A percentile compares a stretch with the other conserved stretches of the same genome.
phyloP scores from a whole-genome alignment of 257 asterid genomes.

The Orobanche coerulescens region DNA sequence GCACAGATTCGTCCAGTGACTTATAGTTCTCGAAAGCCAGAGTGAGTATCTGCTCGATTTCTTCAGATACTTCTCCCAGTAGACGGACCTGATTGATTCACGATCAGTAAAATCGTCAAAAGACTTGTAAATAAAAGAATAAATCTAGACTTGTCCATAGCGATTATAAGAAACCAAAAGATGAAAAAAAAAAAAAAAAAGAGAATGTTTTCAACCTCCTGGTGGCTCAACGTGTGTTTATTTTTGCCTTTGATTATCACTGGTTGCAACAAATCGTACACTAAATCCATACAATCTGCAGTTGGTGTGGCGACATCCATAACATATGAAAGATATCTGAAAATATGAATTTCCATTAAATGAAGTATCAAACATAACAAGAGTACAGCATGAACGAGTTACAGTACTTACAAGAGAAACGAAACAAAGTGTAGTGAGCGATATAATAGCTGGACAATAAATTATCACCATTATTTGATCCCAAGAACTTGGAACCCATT shows the following conservation, averaged over 20 bases:
- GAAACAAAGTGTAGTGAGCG: too few species aligned
- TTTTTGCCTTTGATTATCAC: slow-evolving; percentile 60
- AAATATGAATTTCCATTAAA: slow-evolving; percentile 1
- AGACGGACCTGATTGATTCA: slow-evolving; percentile 68
- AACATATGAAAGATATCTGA: slow-evolving; percentile 83
- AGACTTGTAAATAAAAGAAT: slow-evolving; percentile 11
- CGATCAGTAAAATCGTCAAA: slow-evolving; percentile 16
- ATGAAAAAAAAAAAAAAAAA: neutral
- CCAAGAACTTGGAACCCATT: too few species aligned
- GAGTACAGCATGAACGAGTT: too few species aligned
- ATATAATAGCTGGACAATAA: too few species aligned
- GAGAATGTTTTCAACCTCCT: slow-evolving; percentile 50
- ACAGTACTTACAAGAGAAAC: too few species aligned
- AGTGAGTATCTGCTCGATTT: slow-evolving; percentile 62
- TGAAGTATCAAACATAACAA: neutral
- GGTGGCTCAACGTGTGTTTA: slow-evolving; percentile 72
- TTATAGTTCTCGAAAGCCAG: slow-evolving; percentile 79
- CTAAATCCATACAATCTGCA: slow-evolving; percentile 77
- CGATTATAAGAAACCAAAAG: neutral
- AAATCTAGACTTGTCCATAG: neutral
- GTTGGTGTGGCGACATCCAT: slow-evolving; percentile 99
- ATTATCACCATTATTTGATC: too few species aligned
- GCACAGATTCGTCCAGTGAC: slow-evolving; percentile 71
- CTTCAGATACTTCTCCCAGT: slow-evolving; percentile 78
- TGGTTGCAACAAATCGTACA: slow-evolving; percentile 68